phyloP scores from a whole-genome alignment of 768 basidiomycete genomes.

The Royoungia palumana region DNA sequence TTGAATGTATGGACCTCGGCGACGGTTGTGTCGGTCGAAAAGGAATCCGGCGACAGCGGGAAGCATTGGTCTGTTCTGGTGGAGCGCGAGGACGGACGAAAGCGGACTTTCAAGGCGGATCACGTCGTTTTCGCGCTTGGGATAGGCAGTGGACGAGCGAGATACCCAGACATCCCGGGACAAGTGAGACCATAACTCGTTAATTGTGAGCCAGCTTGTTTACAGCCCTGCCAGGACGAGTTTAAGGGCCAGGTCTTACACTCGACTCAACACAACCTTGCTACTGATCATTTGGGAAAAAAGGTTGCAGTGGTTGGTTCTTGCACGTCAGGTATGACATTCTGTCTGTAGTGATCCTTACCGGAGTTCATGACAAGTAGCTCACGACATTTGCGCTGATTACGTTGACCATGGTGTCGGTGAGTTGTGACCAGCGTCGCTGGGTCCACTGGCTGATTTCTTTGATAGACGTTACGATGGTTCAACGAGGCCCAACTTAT shows the following conservation, averaged over 20 bases:
- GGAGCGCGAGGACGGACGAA: conserved; percentile 31
- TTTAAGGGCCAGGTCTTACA: conserved; percentile 66
- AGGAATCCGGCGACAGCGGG: conserved; percentile 30
- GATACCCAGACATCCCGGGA: conserved; percentile 43
- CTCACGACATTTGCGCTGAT: conserved; percentile 50
- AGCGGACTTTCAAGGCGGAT: conserved; percentile 41
- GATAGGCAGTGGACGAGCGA: conserved; percentile 42
- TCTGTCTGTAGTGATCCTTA: conserved; percentile 7
- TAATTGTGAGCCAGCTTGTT: neutral
- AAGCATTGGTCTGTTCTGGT: conserved; percentile 45
- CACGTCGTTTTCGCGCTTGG: conserved; percentile 52
- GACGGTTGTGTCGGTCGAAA: conserved; percentile 24
- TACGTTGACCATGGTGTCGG: conserved; percentile 45
- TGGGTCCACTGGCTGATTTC: neutral
- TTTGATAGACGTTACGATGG: conserved; percentile 43
- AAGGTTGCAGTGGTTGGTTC: conserved; percentile 70
- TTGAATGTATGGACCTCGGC: conserved; percentile 64
- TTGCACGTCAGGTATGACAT: conserved; percentile 51
- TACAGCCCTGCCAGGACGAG: conserved; percentile 36
- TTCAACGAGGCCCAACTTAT: conserved; percentile 53
- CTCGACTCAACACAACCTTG: conserved; percentile 53
- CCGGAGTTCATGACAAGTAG: conserved; percentile 19
- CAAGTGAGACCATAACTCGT: conserved; percentile 30
- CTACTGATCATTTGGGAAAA: conserved; percentile 58
- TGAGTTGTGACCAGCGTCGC: conserved; percentile 15